Conservation (phyloP, 2,329 filamentous ascomycete genomes). For the Colletotrichum agaves region DNA sequence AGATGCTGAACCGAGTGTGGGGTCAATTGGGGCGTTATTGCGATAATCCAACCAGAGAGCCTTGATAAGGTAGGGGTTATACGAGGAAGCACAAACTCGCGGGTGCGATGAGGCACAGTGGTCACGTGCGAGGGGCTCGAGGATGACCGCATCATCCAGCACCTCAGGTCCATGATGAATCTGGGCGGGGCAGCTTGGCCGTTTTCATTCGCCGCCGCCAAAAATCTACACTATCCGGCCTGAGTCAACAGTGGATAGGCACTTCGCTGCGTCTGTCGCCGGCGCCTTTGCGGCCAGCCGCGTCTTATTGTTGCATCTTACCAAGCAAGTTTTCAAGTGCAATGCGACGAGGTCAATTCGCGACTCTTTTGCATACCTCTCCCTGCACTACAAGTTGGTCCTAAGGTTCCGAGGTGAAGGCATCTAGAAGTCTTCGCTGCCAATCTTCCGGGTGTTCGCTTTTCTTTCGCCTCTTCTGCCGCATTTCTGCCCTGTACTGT, state of each 20-base stretch:
- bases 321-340: slow-evolving; percentile 1
- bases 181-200: slow-evolving; percentile 24
- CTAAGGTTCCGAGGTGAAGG: neutral
- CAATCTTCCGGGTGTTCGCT: neutral
- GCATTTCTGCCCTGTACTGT: slow-evolving; percentile 16
- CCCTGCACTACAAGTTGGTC: neutral
- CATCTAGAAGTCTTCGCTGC: neutral
- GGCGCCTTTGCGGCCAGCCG: too few species aligned
- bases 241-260: slow-evolving; percentile 28
- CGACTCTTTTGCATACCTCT: neutral
- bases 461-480: neutral
- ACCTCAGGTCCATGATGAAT: neutral
- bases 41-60: neutral
- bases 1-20: slow-evolving; percentile 3
- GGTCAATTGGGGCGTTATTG: neutral
- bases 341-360: slow-evolving; percentile 9
- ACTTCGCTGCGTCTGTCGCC: neutral
- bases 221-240: slow-evolving; percentile 31
- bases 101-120: neutral
- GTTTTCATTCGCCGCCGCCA: slow-evolving; percentile 32
- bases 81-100: neutral
- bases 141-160: slow-evolving; percentile 11
- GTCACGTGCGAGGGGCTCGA: slow-evolving; percentile 25
- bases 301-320: neutral
- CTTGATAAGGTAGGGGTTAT: slow-evolving; percentile 3